phyloP scores from a whole-genome alignment of 1,139 yeast species.

The Hansenula sp. region DNA sequence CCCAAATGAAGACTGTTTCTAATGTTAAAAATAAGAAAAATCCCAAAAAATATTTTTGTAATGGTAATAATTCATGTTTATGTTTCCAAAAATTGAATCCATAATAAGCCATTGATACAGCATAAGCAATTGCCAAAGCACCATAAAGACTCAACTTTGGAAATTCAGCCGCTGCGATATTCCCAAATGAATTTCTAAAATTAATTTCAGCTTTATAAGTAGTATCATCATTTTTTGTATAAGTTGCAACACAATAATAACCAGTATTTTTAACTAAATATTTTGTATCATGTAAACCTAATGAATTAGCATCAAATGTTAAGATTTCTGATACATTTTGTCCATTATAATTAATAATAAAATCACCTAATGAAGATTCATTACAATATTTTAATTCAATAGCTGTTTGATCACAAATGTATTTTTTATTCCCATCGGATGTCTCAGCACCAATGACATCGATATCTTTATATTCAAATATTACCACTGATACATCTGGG shows the following conservation, averaged over 20 bases:
- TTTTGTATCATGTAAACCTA: conserved; percentile 56
- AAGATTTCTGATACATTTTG: conserved; percentile 50
- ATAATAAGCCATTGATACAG: conserved; percentile 74
- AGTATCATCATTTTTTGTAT: conserved; percentile 34
- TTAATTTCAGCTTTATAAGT: conserved; percentile 62
- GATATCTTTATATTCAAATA: conserved; percentile 82
- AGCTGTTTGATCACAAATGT: conserved; percentile 76
- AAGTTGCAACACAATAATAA: conserved; percentile 85
- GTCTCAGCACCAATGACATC: conserved; percentile 53
- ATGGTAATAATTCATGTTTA: conserved; percentile 81
- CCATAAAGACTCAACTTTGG: conserved; percentile 92
- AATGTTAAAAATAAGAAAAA: conserved; percentile 78
- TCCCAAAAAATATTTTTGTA: conserved; percentile 86
- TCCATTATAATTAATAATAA: conserved; percentile 42
- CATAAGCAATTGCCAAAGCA: conserved; percentile 76
- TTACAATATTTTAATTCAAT: conserved; percentile 54
- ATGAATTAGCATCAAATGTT: conserved; percentile 49
- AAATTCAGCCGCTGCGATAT: conserved; percentile 82
- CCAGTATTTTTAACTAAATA: conserved; percentile 76
- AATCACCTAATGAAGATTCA: conserved; percentile 51
- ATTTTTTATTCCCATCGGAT: conserved; percentile 36
- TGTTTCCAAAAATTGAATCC: conserved; percentile 84
- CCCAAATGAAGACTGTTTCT: conserved; percentile 88
- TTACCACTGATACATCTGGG: conserved; percentile 56
- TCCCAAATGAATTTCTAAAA: conserved; percentile 90